These are phyloP conservation scores for Yamadazyma pseudoaaseri DNA, from an alignment of 1,139 yeast genomes.

Conservation along the genomic window DNA sequence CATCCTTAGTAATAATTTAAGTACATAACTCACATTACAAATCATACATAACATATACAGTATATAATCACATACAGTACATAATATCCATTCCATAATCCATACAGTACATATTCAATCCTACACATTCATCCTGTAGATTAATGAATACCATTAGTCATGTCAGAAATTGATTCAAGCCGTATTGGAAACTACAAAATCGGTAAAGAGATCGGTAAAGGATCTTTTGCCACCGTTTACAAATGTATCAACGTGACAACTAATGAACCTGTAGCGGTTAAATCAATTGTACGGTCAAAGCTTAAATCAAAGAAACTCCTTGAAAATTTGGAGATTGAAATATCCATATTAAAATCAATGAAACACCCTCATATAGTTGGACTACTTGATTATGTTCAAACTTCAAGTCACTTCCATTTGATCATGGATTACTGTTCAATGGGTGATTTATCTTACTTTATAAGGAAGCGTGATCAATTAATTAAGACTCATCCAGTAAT, in stretches of 20 bases:
- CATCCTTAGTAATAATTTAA: too few species aligned
- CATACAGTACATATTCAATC: too few species aligned
- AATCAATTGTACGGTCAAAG: constrained; percentile 80
- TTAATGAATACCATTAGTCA: too few species aligned
- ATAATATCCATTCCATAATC: too few species aligned
- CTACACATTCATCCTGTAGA: too few species aligned
- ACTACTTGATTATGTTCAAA: constrained; percentile 76
- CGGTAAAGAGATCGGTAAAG: constrained; percentile 51
- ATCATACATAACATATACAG: too few species aligned
- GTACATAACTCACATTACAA: too few species aligned
- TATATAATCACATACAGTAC: too few species aligned
- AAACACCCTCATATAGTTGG: constrained; percentile 93
- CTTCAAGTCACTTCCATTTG: constrained; percentile 76
- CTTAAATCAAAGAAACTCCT: constrained; percentile 81
- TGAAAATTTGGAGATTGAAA: constrained; percentile 90
- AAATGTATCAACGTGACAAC: constrained; percentile 44
- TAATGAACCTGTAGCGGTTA: constrained; percentile 74
- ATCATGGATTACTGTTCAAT: constrained; percentile 97
- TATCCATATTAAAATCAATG: constrained; percentile 78
- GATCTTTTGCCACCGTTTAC: constrained; percentile 51
- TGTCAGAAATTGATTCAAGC: too few species aligned
- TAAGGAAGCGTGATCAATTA: constrained; percentile 71
- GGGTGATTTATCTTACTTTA: constrained; percentile 89
- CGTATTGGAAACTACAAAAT: constrained; percentile 34
- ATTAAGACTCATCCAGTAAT: constrained; percentile 77